Evolutionary conservation across 345 rosid genomes (phyloP).

Genomic region (Euphorbia tirucalli): DNA sequence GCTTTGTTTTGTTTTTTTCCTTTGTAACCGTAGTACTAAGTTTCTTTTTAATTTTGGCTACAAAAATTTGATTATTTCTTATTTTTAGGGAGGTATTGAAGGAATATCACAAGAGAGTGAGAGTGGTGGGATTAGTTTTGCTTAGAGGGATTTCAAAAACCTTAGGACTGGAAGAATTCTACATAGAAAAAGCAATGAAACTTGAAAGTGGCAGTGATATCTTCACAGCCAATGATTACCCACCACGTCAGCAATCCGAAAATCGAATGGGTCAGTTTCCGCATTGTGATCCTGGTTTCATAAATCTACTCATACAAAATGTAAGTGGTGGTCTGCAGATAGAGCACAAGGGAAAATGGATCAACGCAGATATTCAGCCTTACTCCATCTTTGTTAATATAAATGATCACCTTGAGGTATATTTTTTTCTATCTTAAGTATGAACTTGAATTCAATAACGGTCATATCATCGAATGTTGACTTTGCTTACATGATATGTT

Average conservation of each 20-base stretch:
- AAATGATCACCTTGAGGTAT: slow-evolving; percentile 21
- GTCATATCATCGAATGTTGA: too few relatives aligned
- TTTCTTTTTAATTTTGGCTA: too few relatives aligned
- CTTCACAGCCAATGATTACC: slow-evolving; percentile 14
- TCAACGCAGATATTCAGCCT: slow-evolving; percentile 2
- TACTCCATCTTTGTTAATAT: background rate
- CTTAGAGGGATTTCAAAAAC: slow-evolving; percentile 6
- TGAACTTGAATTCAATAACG: too few relatives aligned
- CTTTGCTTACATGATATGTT: too few relatives aligned
- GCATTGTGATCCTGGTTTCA: slow-evolving; percentile 5
- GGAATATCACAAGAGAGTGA: background rate
- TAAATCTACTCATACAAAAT: slow-evolving; percentile 5
- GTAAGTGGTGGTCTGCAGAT: slow-evolving; percentile 12
- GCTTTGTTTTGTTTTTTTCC: too few relatives aligned
- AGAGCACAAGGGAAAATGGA: slow-evolving; percentile 4
- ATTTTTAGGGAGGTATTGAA: background rate
- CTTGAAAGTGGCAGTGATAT: slow-evolving; percentile 8
- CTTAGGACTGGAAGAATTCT: slow-evolving; percentile 9
- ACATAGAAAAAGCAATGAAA: too few relatives aligned
- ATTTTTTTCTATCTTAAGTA: background rate
- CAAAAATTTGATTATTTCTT: too few relatives aligned
- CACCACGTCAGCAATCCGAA: background rate
- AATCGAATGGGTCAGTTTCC: slow-evolving; percentile 1
- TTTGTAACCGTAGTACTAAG: too few relatives aligned
- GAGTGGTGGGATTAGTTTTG: slow-evolving; percentile 9